Evolutionary conservation across 305 asterid genomes (phyloP).

Genomic region (Fraxinus greggii): DNA sequence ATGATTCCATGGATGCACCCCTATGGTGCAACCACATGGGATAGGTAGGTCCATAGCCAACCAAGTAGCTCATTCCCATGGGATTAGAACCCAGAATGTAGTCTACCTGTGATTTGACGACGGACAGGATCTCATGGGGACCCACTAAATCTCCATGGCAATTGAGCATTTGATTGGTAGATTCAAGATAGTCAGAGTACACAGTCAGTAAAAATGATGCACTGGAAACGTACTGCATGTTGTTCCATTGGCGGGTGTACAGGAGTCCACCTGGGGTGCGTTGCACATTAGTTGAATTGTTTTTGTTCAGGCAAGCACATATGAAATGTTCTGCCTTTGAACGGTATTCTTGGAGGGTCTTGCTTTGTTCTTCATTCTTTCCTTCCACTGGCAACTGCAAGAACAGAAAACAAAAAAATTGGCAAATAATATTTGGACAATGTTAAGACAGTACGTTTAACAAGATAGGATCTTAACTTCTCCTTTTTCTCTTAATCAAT

Average conservation of each 20-base stretch:
- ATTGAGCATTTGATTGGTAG: slow-evolving; percentile 42
- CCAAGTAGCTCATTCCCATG: slow-evolving; percentile 68
- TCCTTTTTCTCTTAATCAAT: not conserved
- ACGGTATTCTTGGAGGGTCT: slow-evolving; percentile 44
- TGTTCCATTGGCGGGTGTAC: slow-evolving; percentile 82
- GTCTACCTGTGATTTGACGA: slow-evolving; percentile 68
- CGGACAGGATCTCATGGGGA: slow-evolving; percentile 44
- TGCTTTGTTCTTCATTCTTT: slow-evolving; percentile 20
- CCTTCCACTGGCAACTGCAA: slow-evolving; percentile 57
- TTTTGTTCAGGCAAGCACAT: slow-evolving; percentile 57
- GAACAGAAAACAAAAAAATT: not conserved
- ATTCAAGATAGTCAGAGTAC: slow-evolving; percentile 57
- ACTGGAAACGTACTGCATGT: slow-evolving; percentile 79
- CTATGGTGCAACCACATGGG: slow-evolving; percentile 78
- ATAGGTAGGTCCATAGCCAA: slow-evolving; percentile 58
- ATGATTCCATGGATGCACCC: slow-evolving; percentile 67
- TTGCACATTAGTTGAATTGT: slow-evolving; percentile 48
- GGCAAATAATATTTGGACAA: not conserved
- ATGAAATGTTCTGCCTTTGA: slow-evolving; percentile 58
- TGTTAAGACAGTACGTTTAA: not conserved
- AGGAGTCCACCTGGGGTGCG: slow-evolving; percentile 76
- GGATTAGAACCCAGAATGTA: slow-evolving; percentile 81
- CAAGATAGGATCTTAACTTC: not conserved
- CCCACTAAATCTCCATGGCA: slow-evolving; percentile 43
- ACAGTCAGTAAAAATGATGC: slow-evolving; percentile 54